phyloP scores from a whole-genome alignment of 768 basidiomycete genomes.

The Mycena leptocephala region DNA sequence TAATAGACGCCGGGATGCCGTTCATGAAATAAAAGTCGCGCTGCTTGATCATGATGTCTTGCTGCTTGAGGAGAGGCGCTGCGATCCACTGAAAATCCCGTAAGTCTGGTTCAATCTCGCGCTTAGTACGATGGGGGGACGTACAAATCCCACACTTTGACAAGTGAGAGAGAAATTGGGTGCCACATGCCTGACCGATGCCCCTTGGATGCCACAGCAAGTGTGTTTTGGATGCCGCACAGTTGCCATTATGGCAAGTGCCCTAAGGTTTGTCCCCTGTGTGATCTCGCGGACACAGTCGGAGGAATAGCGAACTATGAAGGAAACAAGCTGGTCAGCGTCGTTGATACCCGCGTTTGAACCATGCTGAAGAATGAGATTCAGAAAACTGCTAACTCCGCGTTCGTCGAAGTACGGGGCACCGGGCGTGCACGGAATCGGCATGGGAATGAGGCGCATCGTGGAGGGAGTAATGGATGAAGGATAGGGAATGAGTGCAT shows the following conservation, averaged over 20 bases:
- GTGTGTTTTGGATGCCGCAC: constrained; percentile 1
- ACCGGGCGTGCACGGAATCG: background rate
- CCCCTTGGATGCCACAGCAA: background rate
- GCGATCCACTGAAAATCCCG: background rate
- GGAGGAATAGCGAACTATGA: constrained; percentile 20
- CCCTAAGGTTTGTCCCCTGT: background rate
- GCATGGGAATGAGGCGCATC: constrained; percentile 10
- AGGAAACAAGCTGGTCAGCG: constrained; percentile 17
- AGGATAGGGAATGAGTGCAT: background rate
- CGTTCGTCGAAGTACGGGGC: constrained; percentile 16
- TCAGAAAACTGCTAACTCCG: background rate
- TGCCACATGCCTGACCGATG: background rate
- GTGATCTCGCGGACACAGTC: constrained; percentile 5
- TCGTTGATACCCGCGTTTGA: constrained; percentile 21
- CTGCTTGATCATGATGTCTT: background rate
- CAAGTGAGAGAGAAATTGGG: too few species aligned
- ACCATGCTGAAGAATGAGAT: background rate
- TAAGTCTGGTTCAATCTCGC: background rate
- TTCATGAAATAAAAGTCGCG: constrained; percentile 26
- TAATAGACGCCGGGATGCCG: constrained; percentile 21
- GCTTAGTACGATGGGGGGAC: background rate
- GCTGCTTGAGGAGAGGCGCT: background rate
- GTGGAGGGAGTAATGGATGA: background rate
- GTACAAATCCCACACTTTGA: constrained; percentile 19
- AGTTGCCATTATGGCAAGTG: too few species aligned